Evolutionary conservation across 1,284 basidiomycete species (phyloP).

Genomic region (Ustilago bromivora): DNA sequence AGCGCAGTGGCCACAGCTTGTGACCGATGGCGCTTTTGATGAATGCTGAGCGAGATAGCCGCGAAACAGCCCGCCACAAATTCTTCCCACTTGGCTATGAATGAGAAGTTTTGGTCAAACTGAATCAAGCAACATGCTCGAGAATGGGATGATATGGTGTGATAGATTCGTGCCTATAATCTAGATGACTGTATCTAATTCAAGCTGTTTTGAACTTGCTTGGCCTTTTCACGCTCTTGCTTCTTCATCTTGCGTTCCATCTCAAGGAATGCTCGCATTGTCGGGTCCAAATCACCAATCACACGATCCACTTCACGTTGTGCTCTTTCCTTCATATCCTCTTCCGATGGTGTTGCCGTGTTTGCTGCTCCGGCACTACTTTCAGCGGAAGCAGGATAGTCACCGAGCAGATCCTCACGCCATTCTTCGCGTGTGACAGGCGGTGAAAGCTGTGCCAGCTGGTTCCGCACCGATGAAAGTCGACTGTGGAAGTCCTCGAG

Average conservation of each 20-base stretch:
- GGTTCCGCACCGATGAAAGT: slow-evolving; percentile 73
- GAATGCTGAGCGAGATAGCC: neutral
- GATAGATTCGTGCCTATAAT: neutral
- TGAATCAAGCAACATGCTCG: neutral
- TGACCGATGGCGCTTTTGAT: neutral
- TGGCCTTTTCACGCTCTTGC: slow-evolving; percentile 36
- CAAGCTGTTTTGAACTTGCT: slow-evolving; percentile 6
- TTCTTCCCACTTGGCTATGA: no score
- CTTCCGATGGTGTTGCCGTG: slow-evolving; percentile 2
- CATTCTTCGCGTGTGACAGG: slow-evolving; percentile 75
- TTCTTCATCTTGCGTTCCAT: slow-evolving; percentile 64
- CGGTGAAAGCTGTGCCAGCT: slow-evolving; percentile 74
- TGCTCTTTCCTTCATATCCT: slow-evolving; percentile 36
- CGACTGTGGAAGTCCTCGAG: slow-evolving; percentile 77
- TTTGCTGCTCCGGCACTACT: slow-evolving; percentile 2
- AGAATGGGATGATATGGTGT: neutral
- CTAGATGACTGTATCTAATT: neutral
- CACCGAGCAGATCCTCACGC: slow-evolving; percentile 73
- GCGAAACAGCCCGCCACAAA: no score
- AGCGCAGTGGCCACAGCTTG: neutral
- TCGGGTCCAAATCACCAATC: slow-evolving; percentile 58
- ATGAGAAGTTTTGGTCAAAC: no score
- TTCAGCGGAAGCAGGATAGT: slow-evolving; percentile 65
- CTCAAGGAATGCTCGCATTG: slow-evolving; percentile 64
- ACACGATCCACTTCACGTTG: slow-evolving; percentile 52